These are phyloP conservation scores for Hyaloscypha bicolor DNA, from an alignment of 495 filamentous ascomycete species.

Conservation along the genomic window DNA sequence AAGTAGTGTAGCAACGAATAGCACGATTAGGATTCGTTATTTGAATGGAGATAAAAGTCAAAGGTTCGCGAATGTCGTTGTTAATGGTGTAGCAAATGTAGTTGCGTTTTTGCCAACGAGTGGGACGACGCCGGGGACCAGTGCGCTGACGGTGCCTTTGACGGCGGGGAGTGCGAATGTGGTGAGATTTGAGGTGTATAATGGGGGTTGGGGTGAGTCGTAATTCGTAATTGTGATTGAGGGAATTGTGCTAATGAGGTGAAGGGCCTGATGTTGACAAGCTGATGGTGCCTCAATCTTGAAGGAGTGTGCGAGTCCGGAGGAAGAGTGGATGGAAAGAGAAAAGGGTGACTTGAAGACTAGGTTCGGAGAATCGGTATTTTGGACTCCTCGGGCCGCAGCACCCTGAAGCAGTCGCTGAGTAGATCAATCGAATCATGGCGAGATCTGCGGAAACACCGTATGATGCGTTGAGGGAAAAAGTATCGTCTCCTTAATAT, in stretches of 20 bases:
- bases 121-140: constrained; percentile 37
- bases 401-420: constrained; percentile 19
- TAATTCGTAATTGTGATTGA: background rate
- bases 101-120: constrained; percentile 52
- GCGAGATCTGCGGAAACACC: constrained; percentile 21
- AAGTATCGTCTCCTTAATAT: constrained; percentile 23
- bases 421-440: constrained; percentile 28
- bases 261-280: constrained; percentile 55
- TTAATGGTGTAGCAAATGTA: constrained; percentile 54
- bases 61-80: constrained; percentile 54
- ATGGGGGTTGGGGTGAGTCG: constrained; percentile 42
- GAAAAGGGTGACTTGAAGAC: background rate
- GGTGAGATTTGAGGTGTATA: constrained; percentile 50
- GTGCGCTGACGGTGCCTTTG: constrained; percentile 43
- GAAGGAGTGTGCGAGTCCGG: constrained; percentile 6
- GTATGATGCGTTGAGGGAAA: constrained; percentile 20
- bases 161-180: constrained; percentile 41
- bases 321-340: background rate
- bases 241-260: constrained; percentile 12
- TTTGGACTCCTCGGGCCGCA: constrained; percentile 12
- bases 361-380: background rate
- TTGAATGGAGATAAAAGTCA: constrained; percentile 54
- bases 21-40: constrained; percentile 56
- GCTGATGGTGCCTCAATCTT: constrained; percentile 54
- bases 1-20: constrained; percentile 47